A percentile compares a stretch with the other conserved stretches of the same genome.
phyloP scores from a whole-genome alignment of 306 rosid species.

The Citrullus mucosospermus region DNA sequence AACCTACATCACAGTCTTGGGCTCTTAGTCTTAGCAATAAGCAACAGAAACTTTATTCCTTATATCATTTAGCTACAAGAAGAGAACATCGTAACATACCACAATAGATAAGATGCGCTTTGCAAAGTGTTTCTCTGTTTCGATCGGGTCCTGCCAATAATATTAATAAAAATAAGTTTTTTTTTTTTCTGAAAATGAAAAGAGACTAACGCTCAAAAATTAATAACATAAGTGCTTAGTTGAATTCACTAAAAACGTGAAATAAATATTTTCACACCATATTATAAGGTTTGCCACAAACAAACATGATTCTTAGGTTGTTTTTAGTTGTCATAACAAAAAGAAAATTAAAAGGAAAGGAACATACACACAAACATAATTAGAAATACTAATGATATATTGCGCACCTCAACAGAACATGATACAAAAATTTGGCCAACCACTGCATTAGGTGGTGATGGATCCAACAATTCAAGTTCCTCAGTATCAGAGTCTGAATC shows the following conservation, averaged over 20 bases:
- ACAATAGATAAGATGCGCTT: constrained; percentile 81
- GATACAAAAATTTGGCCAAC: constrained; percentile 70
- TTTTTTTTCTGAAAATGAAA: neutral
- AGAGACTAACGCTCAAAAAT: no score
- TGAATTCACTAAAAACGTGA: neutral
- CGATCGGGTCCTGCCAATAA: constrained; percentile 70
- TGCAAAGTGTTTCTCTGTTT: constrained; percentile 77
- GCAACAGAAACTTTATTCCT: neutral
- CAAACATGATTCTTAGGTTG: neutral
- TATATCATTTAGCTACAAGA: neutral
- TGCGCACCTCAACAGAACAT: constrained; percentile 65
- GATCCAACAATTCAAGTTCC: constrained; percentile 53
- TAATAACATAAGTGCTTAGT: neutral
- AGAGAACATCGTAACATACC: constrained; percentile 41
- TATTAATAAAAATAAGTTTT: constrained; percentile 1
- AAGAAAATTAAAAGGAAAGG: no score
- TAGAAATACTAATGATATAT: neutral
- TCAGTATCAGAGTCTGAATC: constrained; percentile 41
- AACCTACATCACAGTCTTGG: neutral
- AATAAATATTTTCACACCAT: neutral
- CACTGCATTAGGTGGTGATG: constrained; percentile 46
- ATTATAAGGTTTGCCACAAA: neutral
- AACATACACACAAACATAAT: neutral
- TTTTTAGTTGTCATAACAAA: neutral
- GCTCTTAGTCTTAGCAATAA: neutral